These are phyloP conservation scores for Aureobasidium musti DNA, from an alignment of 2,329 filamentous ascomycete species.

Conservation along the genomic window DNA sequence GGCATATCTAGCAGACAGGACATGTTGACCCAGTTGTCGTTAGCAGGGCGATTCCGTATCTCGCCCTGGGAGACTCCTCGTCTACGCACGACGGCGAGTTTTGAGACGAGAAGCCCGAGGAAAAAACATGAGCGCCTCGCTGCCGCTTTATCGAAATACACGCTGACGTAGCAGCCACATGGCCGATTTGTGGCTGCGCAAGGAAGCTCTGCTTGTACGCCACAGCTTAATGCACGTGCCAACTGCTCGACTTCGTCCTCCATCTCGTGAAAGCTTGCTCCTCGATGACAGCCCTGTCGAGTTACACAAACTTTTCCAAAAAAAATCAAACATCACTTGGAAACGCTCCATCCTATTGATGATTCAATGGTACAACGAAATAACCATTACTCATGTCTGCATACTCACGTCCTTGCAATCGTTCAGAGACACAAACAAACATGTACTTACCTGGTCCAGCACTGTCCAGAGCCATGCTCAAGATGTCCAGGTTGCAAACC, in stretches of 20 bases:
- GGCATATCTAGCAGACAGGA: not conserved
- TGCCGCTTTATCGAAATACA: constrained; percentile 16
- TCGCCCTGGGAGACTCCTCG: constrained; percentile 26
- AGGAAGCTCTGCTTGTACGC: constrained; percentile 1
- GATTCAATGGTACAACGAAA: not conserved
- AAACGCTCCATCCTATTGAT: not conserved
- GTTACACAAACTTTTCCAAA: not conserved
- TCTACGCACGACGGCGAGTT: constrained; percentile 21
- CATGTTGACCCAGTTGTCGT: constrained; percentile 24
- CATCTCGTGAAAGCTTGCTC: not conserved
- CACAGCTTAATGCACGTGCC: constrained; percentile 6
- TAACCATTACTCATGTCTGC: not conserved
- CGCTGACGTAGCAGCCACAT: constrained; percentile 18
- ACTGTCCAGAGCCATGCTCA: too few species aligned
- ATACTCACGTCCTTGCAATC: not conserved
- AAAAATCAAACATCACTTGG: not conserved
- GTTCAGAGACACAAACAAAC: not conserved
- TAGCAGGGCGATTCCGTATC: constrained; percentile 28
- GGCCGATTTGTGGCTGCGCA: constrained; percentile 7
- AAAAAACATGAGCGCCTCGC: constrained; percentile 23
- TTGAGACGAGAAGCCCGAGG: constrained; percentile 26
- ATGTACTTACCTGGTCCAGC: not conserved
- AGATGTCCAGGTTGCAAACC: not conserved
- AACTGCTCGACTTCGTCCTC: not conserved
- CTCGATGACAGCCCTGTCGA: not conserved